phyloP scores from a whole-genome alignment of 1,284 basidiomycete species.

The Takashimella koratensis region DNA sequence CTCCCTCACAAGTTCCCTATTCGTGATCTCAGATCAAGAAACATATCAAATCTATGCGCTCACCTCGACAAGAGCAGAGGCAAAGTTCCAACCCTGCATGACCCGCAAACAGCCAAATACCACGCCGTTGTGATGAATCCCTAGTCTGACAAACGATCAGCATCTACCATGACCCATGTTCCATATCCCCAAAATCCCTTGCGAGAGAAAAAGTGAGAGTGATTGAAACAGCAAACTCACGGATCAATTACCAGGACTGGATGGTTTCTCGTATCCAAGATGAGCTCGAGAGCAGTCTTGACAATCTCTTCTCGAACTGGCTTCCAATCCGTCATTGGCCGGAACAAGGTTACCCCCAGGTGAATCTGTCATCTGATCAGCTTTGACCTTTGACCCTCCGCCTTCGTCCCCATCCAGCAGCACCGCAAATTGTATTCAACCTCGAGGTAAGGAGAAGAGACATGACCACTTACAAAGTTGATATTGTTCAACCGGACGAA shows the following conservation, averaged over 20 bases:
- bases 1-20: too few species aligned
- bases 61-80: slow-evolving; percentile 42
- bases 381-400: too few species aligned
- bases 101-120: slow-evolving; percentile 41
- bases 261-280: slow-evolving; percentile 37
- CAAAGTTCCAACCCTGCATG: slow-evolving; percentile 49
- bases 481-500: slow-evolving; percentile 25
- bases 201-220: too few species aligned
- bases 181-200: too few species aligned
- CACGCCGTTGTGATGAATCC: slow-evolving; percentile 47
- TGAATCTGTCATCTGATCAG: slow-evolving; percentile 29
- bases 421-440: neutral
- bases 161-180: too few species aligned
- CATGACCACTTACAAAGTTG: slow-evolving; percentile 36
- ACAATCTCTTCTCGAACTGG: slow-evolving; percentile 45
- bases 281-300: slow-evolving; percentile 42
- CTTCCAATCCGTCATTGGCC: slow-evolving; percentile 41
- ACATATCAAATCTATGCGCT: too few species aligned
- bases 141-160: slow-evolving; percentile 24
- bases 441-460: neutral
- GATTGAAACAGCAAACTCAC: slow-evolving; percentile 20
- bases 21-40: too few species aligned
- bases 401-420: too few species aligned
- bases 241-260: slow-evolving; percentile 45
- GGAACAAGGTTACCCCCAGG: slow-evolving; percentile 40